These are phyloP conservation scores for Colletotrichum phormii DNA, from an alignment of 2,329 filamentous ascomycete genomes.

Conservation along the genomic window DNA sequence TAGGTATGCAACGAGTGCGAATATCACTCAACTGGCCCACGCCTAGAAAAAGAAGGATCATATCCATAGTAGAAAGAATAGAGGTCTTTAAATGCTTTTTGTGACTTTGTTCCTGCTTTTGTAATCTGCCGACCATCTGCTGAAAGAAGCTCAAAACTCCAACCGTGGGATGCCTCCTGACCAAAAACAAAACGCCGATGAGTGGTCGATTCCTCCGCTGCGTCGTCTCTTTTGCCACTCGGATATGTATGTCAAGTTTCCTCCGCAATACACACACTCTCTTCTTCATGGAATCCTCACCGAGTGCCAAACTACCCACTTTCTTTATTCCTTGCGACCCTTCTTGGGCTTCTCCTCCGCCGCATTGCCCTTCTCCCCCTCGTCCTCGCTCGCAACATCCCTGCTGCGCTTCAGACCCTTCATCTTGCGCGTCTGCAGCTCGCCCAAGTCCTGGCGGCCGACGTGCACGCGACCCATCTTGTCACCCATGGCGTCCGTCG, in stretches of 20 bases:
- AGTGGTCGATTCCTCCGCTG: constrained; percentile 25
- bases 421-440: constrained; percentile 98
- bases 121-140: constrained; percentile 37
- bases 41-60: neutral
- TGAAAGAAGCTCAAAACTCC: constrained; percentile 38
- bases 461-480: constrained; percentile 95
- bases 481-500: constrained; percentile 91
- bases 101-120: constrained; percentile 37
- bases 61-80: neutral
- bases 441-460: constrained; percentile 86
- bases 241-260: neutral
- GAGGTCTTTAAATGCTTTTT: constrained; percentile 28
- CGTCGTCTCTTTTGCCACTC: constrained; percentile 20
- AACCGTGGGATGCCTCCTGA: constrained; percentile 34
- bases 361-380: constrained; percentile 57
- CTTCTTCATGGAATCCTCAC: neutral
- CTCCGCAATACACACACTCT: neutral
- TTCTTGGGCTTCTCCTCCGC: constrained; percentile 46
- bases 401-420: constrained; percentile 93
- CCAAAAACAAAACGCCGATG: constrained; percentile 35
- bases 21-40: neutral
- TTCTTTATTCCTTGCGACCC: constrained; percentile 32
- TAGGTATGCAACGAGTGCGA: no score
- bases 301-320: neutral
- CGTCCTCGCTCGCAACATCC: constrained; percentile 66